Conservation (phyloP, 306 rosid species). For the Cucumis melo region DNA sequence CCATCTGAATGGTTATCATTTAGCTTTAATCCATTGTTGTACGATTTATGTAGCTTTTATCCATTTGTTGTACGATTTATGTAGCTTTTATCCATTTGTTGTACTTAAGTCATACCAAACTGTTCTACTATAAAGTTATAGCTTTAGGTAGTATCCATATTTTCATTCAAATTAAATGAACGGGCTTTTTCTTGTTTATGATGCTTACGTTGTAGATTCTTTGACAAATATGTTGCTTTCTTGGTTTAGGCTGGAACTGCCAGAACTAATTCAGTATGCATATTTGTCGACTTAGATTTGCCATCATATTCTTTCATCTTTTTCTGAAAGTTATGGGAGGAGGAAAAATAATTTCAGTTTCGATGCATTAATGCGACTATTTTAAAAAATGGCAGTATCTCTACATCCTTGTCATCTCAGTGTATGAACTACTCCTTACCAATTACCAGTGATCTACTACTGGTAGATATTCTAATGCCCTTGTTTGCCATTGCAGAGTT, state of each 20-base stretch:
- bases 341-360: neutral
- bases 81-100: neutral
- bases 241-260: neutral
- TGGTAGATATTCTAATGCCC: neutral
- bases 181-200: neutral
- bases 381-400: neutral
- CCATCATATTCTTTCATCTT: no score
- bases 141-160: neutral
- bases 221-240: neutral
- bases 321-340: no score
- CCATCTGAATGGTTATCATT: neutral
- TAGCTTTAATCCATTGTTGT: neutral
- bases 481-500: constrained; percentile 37
- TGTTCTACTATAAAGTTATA: neutral
- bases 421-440: neutral
- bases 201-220: neutral
- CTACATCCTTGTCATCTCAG: neutral
- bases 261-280: neutral
- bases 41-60: neutral
- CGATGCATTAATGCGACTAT: neutral
- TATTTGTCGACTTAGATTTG: no score
- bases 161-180: neutral
- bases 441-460: neutral
- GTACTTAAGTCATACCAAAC: neutral
- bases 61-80: no score